These are phyloP conservation scores for Colletotrichum sp. DNA, from an alignment of 2,329 filamentous ascomycete species.

Conservation along the genomic window DNA sequence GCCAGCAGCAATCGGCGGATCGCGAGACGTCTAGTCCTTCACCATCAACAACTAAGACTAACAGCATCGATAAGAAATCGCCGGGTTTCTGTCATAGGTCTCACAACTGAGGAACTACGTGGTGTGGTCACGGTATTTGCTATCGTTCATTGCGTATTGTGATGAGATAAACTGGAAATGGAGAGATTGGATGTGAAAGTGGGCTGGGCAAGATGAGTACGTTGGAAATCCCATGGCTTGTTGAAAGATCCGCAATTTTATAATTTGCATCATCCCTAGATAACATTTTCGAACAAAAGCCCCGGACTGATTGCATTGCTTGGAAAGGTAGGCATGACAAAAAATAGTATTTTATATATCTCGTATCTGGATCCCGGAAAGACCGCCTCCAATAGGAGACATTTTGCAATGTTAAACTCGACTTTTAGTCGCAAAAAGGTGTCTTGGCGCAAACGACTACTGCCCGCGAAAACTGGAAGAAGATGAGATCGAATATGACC, in stretches of 20 bases:
- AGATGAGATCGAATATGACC: no score
- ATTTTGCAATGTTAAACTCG: no score
- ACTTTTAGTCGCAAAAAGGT: no score
- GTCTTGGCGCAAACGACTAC: no score
- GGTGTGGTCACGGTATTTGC: fast-evolving
- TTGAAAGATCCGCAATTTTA: no score
- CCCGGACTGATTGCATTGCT: no score
- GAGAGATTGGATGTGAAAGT: fast-evolving
- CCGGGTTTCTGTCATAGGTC: fast-evolving
- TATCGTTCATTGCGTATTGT: fast-evolving
- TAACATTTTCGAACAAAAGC: fast-evolving
- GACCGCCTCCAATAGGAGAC: no score
- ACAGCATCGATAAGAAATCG: fast-evolving
- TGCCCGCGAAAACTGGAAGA: no score
- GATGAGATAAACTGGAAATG: background rate
- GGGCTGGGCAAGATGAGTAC: fast-evolving
- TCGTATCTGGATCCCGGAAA: no score
- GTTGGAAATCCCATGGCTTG: fast-evolving
- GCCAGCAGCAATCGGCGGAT: background rate
- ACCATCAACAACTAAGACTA: background rate
- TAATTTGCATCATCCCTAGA: fast-evolving
- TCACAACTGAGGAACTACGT: fast-evolving
- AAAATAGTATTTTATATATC: no score
- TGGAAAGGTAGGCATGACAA: no score
- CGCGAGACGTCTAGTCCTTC: background rate